Conservation (phyloP, 805 yeast species). For the Torulaspora quercuum region DNA sequence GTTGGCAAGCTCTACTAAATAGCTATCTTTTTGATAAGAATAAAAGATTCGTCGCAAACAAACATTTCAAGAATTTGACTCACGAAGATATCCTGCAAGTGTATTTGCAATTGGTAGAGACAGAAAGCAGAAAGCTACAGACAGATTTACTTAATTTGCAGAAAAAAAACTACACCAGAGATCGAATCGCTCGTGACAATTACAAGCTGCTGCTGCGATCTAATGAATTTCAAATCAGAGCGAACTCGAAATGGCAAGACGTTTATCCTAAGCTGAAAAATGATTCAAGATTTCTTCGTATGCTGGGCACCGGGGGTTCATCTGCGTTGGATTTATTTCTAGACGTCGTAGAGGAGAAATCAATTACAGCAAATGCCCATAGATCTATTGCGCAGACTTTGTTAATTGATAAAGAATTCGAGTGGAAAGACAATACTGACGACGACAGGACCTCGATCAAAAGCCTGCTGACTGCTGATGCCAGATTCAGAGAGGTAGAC, state of each 20-base stretch:
- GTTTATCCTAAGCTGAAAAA: conserved; percentile 49
- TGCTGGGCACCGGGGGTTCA: conserved; percentile 77
- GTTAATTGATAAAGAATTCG: conserved; percentile 38
- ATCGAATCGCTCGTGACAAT: conserved; percentile 61
- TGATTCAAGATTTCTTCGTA: conserved; percentile 52
- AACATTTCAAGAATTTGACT: conserved; percentile 49
- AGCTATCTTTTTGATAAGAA: conserved; percentile 41
- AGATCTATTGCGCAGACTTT: conserved; percentile 56
- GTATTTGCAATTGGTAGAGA: conserved; percentile 33
- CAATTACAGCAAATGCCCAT: conserved; percentile 52
- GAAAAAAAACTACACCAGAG: conserved; percentile 48
- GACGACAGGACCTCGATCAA: conserved; percentile 15
- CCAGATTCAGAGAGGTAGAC: conserved; percentile 29
- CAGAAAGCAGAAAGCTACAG: conserved; percentile 26
- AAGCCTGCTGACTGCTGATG: conserved; percentile 20
- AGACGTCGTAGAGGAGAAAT: conserved; percentile 65
- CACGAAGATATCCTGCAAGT: conserved; percentile 58
- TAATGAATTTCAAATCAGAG: conserved; percentile 35
- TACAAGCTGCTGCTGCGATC: conserved; percentile 47
- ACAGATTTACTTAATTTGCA: conserved; percentile 27
- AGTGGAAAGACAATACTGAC: conserved; percentile 26
- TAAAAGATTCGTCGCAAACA: conserved; percentile 54
- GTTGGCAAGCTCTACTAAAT: conserved; percentile 28
- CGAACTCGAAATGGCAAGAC: conserved; percentile 59
- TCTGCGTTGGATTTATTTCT: conserved; percentile 71